Percentiles rank a stretch among this genome's conserved stretches.
Evolutionary conservation across 768 basidiomycete genomes (phyloP).

Genomic region (Macrolepiota albuminosa): DNA sequence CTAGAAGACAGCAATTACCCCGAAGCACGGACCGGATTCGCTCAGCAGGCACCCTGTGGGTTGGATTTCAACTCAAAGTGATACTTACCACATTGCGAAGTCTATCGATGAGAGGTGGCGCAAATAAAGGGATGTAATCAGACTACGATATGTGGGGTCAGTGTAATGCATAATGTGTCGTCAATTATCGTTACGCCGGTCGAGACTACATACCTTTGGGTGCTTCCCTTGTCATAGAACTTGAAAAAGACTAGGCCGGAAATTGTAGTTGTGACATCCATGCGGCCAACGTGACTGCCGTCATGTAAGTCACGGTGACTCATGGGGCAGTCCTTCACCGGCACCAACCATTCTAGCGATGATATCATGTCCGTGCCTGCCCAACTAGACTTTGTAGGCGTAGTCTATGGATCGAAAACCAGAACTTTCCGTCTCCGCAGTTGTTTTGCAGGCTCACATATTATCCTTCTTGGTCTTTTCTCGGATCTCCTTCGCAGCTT

Average conservation of each 20-base stretch:
- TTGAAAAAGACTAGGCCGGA: not conserved
- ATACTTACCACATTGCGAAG: conserved; percentile 25
- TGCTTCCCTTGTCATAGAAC: conserved; percentile 1
- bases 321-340: not conserved
- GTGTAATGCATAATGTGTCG: conserved; percentile 6
- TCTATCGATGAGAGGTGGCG: conserved; percentile 16
- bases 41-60: conserved; percentile 10
- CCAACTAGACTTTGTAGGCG: not conserved
- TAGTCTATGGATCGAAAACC: not conserved
- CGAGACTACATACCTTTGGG: conserved; percentile 7
- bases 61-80: conserved; percentile 10
- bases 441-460: not conserved
- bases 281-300: conserved; percentile 6
- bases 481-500: conserved; percentile 1
- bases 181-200: conserved; percentile 7
- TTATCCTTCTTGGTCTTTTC: conserved; percentile 2
- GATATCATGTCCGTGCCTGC: not conserved
- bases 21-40: conserved; percentile 20
- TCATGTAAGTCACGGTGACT: not conserved
- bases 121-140: conserved; percentile 10
- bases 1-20: conserved; percentile 77
- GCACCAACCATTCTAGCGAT: not conserved
- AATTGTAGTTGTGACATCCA: conserved; percentile 9
- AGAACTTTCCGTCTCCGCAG: not conserved
- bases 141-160: not conserved